Evolutionary conservation across 2,329 filamentous ascomycete genomes (phyloP), one percentile per base, ranked within the genome.

Genomic region (Paraphoma sp.): DNA sequence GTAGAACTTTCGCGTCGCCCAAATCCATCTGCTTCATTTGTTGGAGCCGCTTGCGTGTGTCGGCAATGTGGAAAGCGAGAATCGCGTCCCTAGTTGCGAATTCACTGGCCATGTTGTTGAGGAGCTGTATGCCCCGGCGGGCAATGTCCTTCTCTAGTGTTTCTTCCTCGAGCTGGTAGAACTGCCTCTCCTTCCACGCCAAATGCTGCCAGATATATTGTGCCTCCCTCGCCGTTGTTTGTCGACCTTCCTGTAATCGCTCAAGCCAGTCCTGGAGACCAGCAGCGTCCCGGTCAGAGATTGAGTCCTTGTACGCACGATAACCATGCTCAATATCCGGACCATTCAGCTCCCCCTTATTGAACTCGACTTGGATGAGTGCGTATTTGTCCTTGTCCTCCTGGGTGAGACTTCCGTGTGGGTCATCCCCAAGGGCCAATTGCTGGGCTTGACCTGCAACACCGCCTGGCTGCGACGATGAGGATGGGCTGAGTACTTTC

Each of bases 151-250:
- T 66, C 12, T 63, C 59, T 1, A 48, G 33, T 4, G 61, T 53
- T 23, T 66, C 59, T 3, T 58, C 43, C 6, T 36, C 17, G 16
- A 62, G 9, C 1, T 53, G 45, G 54, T 68, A 66, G 23, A 66
- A 60, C 7, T 51, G 44, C 7, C 63, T 18, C 53, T 70, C 68
- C 42, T 59, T 68, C 16, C 52, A 31, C 11, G 41, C 56, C 7
- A 68, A 36, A 8, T 48, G 17, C 11, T 57, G 49, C 68, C 65
- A 68, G 3, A 66, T 16, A 12, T 60, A 64, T 29, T 57, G 52
- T 16, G 62, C 23, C 30, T 70, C 67, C 3, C 29, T 55, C 2
- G 38, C 45, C 2, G 51, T 49, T 9, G 43, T 56, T 10, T 53
- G 51, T 9, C 52, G 59, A 8, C 61, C 50, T 14, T 53, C 44